Evolutionary conservation across 2,329 filamentous ascomycete genomes (phyloP), one percentile per base, ranked within the genome.

Genomic region (Nothophoma quercina): DNA sequence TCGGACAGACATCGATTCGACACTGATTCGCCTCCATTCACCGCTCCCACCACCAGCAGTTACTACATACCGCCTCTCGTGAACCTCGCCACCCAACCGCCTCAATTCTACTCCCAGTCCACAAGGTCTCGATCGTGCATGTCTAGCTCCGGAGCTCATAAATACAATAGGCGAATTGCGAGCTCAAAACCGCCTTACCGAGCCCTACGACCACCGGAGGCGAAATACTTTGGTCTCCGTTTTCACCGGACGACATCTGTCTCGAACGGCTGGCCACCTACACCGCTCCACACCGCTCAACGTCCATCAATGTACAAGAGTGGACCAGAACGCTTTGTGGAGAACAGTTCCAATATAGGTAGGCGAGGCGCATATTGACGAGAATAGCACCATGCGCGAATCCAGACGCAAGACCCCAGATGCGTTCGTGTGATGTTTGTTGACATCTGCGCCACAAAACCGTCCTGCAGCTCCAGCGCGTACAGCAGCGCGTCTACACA

Each of bases 281-380:
- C 51, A 55, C 51, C 51, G 51, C 51, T 39, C 33, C 30, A 49
- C 51, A 55, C 51, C 51, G 51, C 51, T 55, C 32, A 47, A 28
- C 28, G 35, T 35, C 28, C 22, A 28, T 16, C 28, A 30, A 23
- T 40, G 36, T 16, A 29, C n/a, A 13, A 5, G 9, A 35, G 32
- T 38, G 39, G 38, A 50, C 16, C 22, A 13, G 5, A 19, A n/a
- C 12, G n/a, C 15, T 9, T 21, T 23, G 8, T 43, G 25, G 32
- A 26, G 38, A 38, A n/a, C n/a, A n/a, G n/a, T n/a, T n/a, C n/a
- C n/a, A n/a, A n/a, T n/a, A n/a, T n/a, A n/a, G n/a, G n/a, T n/a
- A n/a, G n/a, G n/a, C n/a, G n/a, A n/a, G n/a, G n/a, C n/a, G n/a
- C n/a, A n/a, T 15, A 29, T 6, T 19, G 10, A 38, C 50, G 23